Evolutionary conservation across 2,329 filamentous ascomycete species (phyloP).

Genomic region (Emmonsia crescens): DNA sequence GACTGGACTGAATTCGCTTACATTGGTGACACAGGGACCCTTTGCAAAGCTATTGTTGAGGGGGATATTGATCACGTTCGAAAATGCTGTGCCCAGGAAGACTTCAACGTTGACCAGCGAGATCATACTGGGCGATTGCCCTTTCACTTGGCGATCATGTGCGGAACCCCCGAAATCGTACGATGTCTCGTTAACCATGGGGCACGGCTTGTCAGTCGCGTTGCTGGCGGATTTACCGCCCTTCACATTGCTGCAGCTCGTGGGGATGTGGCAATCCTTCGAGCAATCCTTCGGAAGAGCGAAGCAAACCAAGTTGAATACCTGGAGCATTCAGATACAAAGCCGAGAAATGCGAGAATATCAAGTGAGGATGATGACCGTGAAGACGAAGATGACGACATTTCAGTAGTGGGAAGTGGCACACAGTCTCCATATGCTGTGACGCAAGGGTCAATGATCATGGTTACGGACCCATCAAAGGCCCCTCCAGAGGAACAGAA

Average conservation of each 20-base stretch:
- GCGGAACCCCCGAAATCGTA: conserved; percentile 59
- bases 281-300: conserved; percentile 46
- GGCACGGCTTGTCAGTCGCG: conserved; percentile 59
- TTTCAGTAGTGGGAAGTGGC: conserved; percentile 28
- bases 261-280: conserved; percentile 59
- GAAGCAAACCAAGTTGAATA: conserved; percentile 49
- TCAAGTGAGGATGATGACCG: background rate
- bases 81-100: conserved; percentile 59
- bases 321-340: conserved; percentile 7
- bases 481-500: conserved; percentile 19
- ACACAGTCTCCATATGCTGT: conserved; percentile 38
- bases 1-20: conserved; percentile 90
- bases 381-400: conserved; percentile 11
- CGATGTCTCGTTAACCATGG: conserved; percentile 60
- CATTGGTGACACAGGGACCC: conserved; percentile 61
- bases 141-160: conserved; percentile 62
- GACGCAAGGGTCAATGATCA: conserved; percentile 61
- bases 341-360: background rate
- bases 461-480: conserved; percentile 33
- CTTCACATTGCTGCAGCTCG: conserved; percentile 69
- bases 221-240: conserved; percentile 70
- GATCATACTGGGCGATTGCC: conserved; percentile 72
- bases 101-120: conserved; percentile 58
- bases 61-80: conserved; percentile 58
- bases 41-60: conserved; percentile 75